phyloP scores from a whole-genome alignment of 1,284 basidiomycete genomes.

The Wolfiporia cocos region DNA sequence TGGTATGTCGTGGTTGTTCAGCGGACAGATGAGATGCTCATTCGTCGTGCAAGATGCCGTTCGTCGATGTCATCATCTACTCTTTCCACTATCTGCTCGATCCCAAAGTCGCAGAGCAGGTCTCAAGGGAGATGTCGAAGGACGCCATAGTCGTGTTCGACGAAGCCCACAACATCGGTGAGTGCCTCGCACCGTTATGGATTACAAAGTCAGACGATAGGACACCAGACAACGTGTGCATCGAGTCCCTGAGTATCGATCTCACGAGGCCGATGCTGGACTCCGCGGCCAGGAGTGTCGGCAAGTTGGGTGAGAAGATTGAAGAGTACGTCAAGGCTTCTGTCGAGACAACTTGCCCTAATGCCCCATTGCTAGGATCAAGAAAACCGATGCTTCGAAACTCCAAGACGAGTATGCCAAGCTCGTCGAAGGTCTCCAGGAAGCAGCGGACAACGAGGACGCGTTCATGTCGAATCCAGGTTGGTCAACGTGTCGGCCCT shows the following conservation, averaged over 20 bases:
- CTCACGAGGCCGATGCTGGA: conserved; percentile 98
- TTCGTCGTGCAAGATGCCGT: conserved; percentile 68
- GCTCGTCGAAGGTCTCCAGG: conserved; percentile 92
- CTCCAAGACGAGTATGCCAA: conserved; percentile 98
- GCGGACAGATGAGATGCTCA: background rate
- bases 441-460: conserved; percentile 70
- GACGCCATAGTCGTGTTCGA: conserved; percentile 99
- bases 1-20: conserved; percentile 54
- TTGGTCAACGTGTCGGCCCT: conserved; percentile 25
- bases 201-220: conserved; percentile 4
- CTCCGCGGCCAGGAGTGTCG: conserved; percentile 87
- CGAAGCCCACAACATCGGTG: conserved; percentile 98
- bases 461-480: conserved; percentile 88
- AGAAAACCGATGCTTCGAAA: conserved; percentile 89
- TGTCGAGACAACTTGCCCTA: conserved; percentile 1
- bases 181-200: conserved; percentile 13
- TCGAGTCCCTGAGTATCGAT: conserved; percentile 97
- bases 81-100: conserved; percentile 99
- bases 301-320: conserved; percentile 86
- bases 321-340: conserved; percentile 66
- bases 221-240: conserved; percentile 90
- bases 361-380: conserved; percentile 59
- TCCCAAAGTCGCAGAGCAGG: conserved; percentile 98
- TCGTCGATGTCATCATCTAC: conserved; percentile 96
- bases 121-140: conserved; percentile 96